Evolutionary conservation across 495 filamentous ascomycete genomes (phyloP).

Genomic region (Cercophora samala): DNA sequence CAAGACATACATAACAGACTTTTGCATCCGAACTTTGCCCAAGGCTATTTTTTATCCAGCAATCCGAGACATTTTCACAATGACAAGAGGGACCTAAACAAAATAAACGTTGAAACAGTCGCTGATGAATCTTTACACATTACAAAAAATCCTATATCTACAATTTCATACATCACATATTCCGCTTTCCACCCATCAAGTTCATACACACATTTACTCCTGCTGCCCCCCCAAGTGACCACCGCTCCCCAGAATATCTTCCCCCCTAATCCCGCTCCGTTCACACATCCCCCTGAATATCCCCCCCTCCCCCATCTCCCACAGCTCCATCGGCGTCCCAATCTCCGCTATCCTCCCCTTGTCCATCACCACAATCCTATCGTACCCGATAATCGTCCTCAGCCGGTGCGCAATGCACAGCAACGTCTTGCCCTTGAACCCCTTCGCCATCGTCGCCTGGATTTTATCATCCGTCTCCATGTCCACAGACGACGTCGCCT

Average conservation of each 20-base stretch:
- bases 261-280: conserved; percentile 71
- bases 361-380: conserved; percentile 96
- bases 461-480: conserved; percentile 97
- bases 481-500: conserved; percentile 88
- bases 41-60: too few species aligned
- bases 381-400: conserved; percentile 89
- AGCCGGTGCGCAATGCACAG: conserved; percentile 94
- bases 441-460: conserved; percentile 81
- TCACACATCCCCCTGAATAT: conserved; percentile 95
- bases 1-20: not conserved
- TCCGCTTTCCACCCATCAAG: too few species aligned
- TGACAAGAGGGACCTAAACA: not conserved
- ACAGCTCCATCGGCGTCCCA: conserved; percentile 70
- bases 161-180: too few species aligned
- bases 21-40: not conserved
- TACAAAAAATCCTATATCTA: not conserved
- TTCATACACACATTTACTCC: not conserved
- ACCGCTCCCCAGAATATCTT: conserved; percentile 56
- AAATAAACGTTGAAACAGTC: not conserved
- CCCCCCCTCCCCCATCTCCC: conserved; percentile 50
- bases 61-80: not conserved
- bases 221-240: too few species aligned
- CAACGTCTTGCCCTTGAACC: conserved; percentile 84
- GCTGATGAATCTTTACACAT: not conserved
- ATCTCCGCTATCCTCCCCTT: conserved; percentile 80